Conservation (phyloP, 805 yeast species). For the Zygoascus bituminiphila region DNA sequence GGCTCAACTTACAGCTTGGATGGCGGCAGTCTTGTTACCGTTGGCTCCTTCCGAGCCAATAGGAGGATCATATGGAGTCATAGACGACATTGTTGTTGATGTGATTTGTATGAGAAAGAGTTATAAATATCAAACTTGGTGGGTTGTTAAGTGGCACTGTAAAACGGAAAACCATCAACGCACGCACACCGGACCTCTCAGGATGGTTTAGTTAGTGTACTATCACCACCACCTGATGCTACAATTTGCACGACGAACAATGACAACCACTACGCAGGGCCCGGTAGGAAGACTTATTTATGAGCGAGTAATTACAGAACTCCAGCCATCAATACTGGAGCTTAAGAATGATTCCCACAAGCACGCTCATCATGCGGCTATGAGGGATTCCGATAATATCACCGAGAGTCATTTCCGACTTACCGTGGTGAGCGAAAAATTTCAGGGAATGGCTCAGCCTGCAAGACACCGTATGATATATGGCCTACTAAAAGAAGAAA, state of each 20-base stretch:
- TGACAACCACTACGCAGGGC: slow-evolving; percentile 3
- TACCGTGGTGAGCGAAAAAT: slow-evolving; percentile 60
- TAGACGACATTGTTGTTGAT: slow-evolving; percentile 49
- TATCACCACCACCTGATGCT: no score
- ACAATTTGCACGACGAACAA: background rate
- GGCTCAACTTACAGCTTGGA: slow-evolving; percentile 58
- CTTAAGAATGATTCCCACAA: slow-evolving; percentile 77
- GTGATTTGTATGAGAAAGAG: no score
- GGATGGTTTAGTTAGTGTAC: no score
- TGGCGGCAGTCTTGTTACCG: slow-evolving; percentile 63
- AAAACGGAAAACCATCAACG: background rate
- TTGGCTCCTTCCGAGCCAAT: slow-evolving; percentile 53
- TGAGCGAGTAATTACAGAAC: slow-evolving; percentile 33
- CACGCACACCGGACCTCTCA: no score
- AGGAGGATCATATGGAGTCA: slow-evolving; percentile 81
- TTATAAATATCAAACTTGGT: background rate
- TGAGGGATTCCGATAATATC: slow-evolving; percentile 61
- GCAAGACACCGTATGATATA: slow-evolving; percentile 74
- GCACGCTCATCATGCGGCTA: slow-evolving; percentile 81
- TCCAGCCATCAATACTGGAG: slow-evolving; percentile 40
- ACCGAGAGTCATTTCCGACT: slow-evolving; percentile 78
- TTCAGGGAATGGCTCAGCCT: slow-evolving; percentile 58
- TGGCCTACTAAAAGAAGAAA: slow-evolving; percentile 59
- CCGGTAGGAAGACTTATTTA: slow-evolving; percentile 32
- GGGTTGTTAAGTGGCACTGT: background rate